Base-by-base conservation (phyloP, 768 basidiomycete species). In the Suillus hirtellus region DNA sequence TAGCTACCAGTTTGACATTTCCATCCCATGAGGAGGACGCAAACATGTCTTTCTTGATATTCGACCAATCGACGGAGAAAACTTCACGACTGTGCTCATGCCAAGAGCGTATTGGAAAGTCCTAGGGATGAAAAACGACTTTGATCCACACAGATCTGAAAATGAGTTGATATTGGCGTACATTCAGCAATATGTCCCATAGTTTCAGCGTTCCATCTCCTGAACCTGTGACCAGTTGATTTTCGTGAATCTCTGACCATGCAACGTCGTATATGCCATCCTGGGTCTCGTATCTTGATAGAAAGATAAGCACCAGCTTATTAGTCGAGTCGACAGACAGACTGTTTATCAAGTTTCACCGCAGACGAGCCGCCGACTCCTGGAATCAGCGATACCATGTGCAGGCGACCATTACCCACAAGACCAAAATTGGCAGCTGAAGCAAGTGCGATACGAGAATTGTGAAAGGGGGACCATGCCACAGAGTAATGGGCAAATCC, bases 181-280 rank as follows among this genome's bases (percentile, higher is more conserved):
- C 95, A 70, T 94, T 89, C 56, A 97, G 79, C 80, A 87, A 86
- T 27, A 92, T 79, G 73, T 98, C 96, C 92, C 95, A 98, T 37
- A 98, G 78, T 72, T 88, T 88, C 70, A 97, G 83, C 15, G 92
- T 90, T 2, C 95, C 95, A 70, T 97, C 94, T 53, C 94, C 96
- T 10, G 93, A 95, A 1, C 86, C 91, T 1, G 93, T 88, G 2
- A 92, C 89, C 43, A 99, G 77, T 72, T 99, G 96, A 71, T 96
- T 95, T 78, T 96, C 95, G 75, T 97, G 93, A 38, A 87, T 76
- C 77, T 99, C 96, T 42, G 93, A 95, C 96, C 96, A 99, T 1
- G 96, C 94, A 55, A 95, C 79, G 70, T 96, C 95, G 73, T 90
- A 96, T 9, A 96, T 76, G 0, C 90, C 92, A 70, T 96, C 95